Evolutionary conservation across 371 early-diverging fungal genomes (phyloP).

Genomic region (Catenaria anguillulae): DNA sequence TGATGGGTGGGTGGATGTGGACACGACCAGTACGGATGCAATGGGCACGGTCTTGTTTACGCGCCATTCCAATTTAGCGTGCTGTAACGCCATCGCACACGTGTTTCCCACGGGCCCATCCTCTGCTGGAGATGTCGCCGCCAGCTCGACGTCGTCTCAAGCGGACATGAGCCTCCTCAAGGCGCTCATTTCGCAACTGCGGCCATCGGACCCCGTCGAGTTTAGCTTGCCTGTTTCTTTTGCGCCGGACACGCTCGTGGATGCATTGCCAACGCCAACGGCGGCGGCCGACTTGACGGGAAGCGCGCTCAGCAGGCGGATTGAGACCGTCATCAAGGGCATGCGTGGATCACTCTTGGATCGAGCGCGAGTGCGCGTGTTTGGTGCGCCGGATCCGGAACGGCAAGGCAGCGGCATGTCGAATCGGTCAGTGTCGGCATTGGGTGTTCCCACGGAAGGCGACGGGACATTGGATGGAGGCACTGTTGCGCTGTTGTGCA

Average conservation of each 20-base stretch:
- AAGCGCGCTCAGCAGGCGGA: neutral
- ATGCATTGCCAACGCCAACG: neutral
- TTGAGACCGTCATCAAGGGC: neutral
- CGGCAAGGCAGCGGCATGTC: neutral
- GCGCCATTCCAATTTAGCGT: neutral
- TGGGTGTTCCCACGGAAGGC: neutral
- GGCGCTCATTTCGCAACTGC: neutral
- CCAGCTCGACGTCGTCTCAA: neutral
- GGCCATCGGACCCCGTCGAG: neutral
- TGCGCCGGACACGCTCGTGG: too few species aligned
- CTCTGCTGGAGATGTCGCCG: neutral
- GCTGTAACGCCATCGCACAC: neutral
- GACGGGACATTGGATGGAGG: neutral
- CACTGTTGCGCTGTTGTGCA: neutral
- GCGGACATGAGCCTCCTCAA: neutral
- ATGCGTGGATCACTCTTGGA: neutral
- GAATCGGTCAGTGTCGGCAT: neutral
- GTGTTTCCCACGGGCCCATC: neutral
- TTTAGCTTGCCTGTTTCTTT: neutral
- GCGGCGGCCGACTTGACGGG: neutral
- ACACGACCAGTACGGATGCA: too few species aligned
- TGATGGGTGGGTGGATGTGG: neutral
- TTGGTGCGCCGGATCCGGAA: neutral
- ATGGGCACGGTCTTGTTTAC: neutral
- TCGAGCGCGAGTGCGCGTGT: neutral